Evolutionary conservation across 345 rosid genomes (phyloP).

Genomic region (Cochlearia excelsa): DNA sequence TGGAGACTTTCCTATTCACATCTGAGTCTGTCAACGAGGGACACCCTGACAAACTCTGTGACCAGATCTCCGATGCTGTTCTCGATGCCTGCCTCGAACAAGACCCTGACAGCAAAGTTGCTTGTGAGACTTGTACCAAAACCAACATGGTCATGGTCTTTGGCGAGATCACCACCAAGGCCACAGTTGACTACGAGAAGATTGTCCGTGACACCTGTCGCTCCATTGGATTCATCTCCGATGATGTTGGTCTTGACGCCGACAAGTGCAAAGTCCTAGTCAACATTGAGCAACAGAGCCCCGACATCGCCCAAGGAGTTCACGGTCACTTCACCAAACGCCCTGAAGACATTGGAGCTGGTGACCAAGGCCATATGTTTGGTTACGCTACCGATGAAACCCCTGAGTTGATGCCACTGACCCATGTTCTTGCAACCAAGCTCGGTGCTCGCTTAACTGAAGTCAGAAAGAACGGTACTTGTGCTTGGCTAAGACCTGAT

Average conservation of each 20-base stretch:
- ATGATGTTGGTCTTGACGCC: slow-evolving; percentile 64
- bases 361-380: slow-evolving; percentile 45
- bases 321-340: slow-evolving; percentile 64
- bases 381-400: slow-evolving; percentile 61
- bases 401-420: slow-evolving; percentile 68
- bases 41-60: slow-evolving; percentile 77
- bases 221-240: slow-evolving; percentile 53
- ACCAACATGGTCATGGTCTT: slow-evolving; percentile 69
- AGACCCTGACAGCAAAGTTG: slow-evolving; percentile 74
- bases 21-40: slow-evolving; percentile 80
- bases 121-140: slow-evolving; percentile 41
- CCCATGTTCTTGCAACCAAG: slow-evolving; percentile 72
- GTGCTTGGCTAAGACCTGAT: slow-evolving; percentile 40
- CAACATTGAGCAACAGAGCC: slow-evolving; percentile 56
- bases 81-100: slow-evolving; percentile 66
- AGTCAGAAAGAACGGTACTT: slow-evolving; percentile 50
- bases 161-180: slow-evolving; percentile 74
- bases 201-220: slow-evolving; percentile 72
- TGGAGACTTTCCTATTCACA: slow-evolving; percentile 70
- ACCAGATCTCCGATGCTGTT: slow-evolving; percentile 67
- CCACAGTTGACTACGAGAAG: slow-evolving; percentile 60
- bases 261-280: slow-evolving; percentile 67
- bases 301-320: slow-evolving; percentile 57
- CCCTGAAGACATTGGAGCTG: slow-evolving; percentile 72
- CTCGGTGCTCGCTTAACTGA: slow-evolving; percentile 72